These are phyloP conservation scores for Ilyonectria sp. DNA, from an alignment of 2,329 filamentous ascomycete species.

Conservation along the genomic window DNA sequence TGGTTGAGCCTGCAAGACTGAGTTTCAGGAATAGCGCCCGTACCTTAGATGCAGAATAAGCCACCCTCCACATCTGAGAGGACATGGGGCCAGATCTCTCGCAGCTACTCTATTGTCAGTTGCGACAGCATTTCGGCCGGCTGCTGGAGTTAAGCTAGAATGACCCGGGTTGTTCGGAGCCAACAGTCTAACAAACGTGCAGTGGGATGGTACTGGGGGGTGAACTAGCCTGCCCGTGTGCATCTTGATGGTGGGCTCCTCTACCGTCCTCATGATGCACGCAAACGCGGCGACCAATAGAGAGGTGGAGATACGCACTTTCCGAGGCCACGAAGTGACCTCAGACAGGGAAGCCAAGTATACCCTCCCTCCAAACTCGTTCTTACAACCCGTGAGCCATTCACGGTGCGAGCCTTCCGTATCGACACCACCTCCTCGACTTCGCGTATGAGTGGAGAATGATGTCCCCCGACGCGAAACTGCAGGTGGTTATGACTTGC, in stretches of 20 bases:
- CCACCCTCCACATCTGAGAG: constrained; percentile 5
- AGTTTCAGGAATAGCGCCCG: constrained; percentile 56
- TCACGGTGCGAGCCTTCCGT: constrained; percentile 11
- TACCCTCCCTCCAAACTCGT: constrained; percentile 18
- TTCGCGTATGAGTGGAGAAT: constrained; percentile 23
- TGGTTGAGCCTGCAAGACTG: constrained; percentile 56
- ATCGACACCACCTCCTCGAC: constrained; percentile 19
- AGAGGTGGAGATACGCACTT: constrained; percentile 25
- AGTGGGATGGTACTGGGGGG: constrained; percentile 29
- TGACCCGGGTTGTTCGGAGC: constrained; percentile 35
- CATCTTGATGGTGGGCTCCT: constrained; percentile 31
- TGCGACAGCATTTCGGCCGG: constrained; percentile 16
- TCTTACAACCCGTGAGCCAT: constrained; percentile 16
- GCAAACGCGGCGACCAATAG: constrained; percentile 39
- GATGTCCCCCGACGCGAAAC: constrained; percentile 10
- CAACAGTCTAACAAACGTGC: constrained; percentile 19
- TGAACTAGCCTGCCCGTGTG: constrained; percentile 32
- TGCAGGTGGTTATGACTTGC: constrained; percentile 38
- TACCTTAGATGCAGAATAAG: constrained; percentile 33
- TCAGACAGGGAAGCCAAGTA: constrained; percentile 17
- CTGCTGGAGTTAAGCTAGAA: constrained; percentile 14
- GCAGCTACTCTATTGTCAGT: constrained; percentile 1
- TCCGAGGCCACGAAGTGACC: constrained; percentile 13
- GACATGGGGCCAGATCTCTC: constrained; percentile 17
- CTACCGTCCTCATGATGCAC: constrained; percentile 41